Evolutionary conservation across 1,139 yeast species (phyloP).

Genomic region (Kodamaea suecica): DNA sequence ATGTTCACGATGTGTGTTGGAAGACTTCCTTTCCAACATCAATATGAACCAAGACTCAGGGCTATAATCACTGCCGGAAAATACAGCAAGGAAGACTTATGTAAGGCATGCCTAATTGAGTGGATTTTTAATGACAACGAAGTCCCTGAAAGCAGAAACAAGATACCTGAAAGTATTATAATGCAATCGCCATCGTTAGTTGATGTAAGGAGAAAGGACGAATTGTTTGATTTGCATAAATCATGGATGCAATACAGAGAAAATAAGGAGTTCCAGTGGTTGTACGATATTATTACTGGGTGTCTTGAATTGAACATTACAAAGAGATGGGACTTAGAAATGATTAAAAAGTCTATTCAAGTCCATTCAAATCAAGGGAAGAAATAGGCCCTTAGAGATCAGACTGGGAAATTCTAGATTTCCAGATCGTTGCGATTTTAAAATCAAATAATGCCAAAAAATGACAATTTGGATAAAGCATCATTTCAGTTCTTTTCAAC

Average conservation of each 20-base stretch:
- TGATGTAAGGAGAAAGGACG: constrained; percentile 23
- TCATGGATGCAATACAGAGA: constrained; percentile 24
- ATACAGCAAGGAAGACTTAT: constrained; percentile 47
- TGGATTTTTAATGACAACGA: constrained; percentile 23
- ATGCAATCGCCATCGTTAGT: constrained; percentile 19
- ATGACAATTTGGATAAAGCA: no score
- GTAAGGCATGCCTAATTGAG: constrained; percentile 29
- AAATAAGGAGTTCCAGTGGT: constrained; percentile 24
- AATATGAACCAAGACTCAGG: constrained; percentile 73
- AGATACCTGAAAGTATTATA: constrained; percentile 6
- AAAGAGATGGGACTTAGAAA: constrained; percentile 48
- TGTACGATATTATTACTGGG: constrained; percentile 49
- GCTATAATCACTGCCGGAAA: constrained; percentile 70
- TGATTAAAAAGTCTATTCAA: constrained; percentile 17
- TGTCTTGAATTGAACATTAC: constrained; percentile 54
- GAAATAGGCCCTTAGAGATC: background rate
- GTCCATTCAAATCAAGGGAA: background rate
- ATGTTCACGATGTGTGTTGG: constrained; percentile 72
- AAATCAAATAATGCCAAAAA: no score
- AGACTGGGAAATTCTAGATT: background rate
- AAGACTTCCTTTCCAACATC: constrained; percentile 77
- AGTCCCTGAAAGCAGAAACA: constrained; percentile 10
- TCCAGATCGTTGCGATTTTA: no score
- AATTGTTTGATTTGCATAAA: constrained; percentile 15
- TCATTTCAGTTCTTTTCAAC: no score